Evolutionary conservation across 176 grass and related monocot species (phyloP).

Genomic region (Echinochloa phyllopogon): DNA sequence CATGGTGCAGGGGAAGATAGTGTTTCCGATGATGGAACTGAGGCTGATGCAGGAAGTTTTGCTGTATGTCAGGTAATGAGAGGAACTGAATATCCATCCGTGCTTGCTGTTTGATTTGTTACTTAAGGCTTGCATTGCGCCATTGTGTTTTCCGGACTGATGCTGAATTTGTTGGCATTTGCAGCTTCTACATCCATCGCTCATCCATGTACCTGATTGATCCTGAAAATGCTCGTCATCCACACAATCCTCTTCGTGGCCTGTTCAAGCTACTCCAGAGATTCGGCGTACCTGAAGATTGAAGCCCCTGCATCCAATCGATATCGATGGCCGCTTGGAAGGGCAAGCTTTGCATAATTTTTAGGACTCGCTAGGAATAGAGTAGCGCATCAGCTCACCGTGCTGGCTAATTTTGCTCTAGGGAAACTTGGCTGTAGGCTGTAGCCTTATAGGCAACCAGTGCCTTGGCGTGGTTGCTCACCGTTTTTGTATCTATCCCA

Average conservation of each 20-base stretch:
- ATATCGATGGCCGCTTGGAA: not conserved
- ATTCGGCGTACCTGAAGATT: conserved; percentile 21
- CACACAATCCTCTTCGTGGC: conserved; percentile 53
- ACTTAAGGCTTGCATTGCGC: not conserved
- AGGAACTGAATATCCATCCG: not conserved
- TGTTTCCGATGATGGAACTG: conserved; percentile 53
- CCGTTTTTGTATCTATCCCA: conserved; percentile 15
- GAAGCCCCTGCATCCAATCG: not conserved
- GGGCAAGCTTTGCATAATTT: too few species aligned
- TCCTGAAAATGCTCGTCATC: conserved; percentile 46
- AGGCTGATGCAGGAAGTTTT: conserved; percentile 84
- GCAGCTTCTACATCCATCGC: conserved; percentile 84
- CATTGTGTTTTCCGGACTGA: not conserved
- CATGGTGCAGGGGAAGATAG: conserved; percentile 61
- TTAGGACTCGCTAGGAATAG: conserved; percentile 7
- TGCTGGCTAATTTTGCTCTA: conserved; percentile 8
- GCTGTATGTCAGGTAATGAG: conserved; percentile 72
- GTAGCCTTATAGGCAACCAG: not conserved
- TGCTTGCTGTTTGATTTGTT: not conserved
- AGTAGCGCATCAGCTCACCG: not conserved
- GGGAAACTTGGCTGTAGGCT: not conserved
- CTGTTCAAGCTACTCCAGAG: conserved; percentile 17
- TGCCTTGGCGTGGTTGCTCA: not conserved
- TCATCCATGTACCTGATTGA: conserved; percentile 47
- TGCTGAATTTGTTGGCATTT: conserved; percentile 6